Evolutionary conservation across 108 stramenopile genomes (phyloP), one percentile per base, ranked within the genome.

Genomic region (Fragilariopsis cylindrus): DNA sequence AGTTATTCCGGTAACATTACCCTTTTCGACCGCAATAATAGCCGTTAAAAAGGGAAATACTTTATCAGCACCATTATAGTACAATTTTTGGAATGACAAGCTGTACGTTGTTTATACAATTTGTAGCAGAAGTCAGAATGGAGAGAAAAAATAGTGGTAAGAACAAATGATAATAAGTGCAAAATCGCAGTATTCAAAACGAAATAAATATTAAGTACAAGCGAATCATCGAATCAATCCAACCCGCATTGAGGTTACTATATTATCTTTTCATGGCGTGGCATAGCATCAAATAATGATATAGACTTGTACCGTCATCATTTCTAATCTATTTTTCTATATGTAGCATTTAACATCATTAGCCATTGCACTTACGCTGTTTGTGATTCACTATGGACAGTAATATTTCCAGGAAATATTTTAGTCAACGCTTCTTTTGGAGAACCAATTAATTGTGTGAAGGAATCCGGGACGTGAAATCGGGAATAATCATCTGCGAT

Each of bases 11-110:
- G 70, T 74, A 11, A 96, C 87, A 16, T 81, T 75, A 9, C 96
- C 96, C 13, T 92, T 74, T 49, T 91, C 71, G 73, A 96, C 95
- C 73, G 88, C 82, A 71, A 97, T 91, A 70, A 97, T 88, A 30
- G 92, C 94, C 3, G 95, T 97, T 69, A 96, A 82, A 57, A 82
- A 78, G 9, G 95, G 93, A 66, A 82, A 97, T 52, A 94, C 69
- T 44, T 58, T 53, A n/a, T 82, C 69, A 3, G 57, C 49, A 16
- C 43, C 47, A 65, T 91, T 80, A 65, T 81, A 84, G 69, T 89
- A 94, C 7, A 79, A 39, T 50, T 89, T 87, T 66, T 88, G 82
- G 60, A 87, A 91, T 44, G 78, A 79, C 5, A 84, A 16, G 19
- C 67, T 80, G 55, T 18, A 52, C 13, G 8, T 39, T 21, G 21